Percentiles rank a stretch among this genome's conserved stretches.
These are phyloP conservation scores for Alternaria triticimaculans DNA, from an alignment of 2,329 filamentous ascomycete species.

Conservation along the genomic window DNA sequence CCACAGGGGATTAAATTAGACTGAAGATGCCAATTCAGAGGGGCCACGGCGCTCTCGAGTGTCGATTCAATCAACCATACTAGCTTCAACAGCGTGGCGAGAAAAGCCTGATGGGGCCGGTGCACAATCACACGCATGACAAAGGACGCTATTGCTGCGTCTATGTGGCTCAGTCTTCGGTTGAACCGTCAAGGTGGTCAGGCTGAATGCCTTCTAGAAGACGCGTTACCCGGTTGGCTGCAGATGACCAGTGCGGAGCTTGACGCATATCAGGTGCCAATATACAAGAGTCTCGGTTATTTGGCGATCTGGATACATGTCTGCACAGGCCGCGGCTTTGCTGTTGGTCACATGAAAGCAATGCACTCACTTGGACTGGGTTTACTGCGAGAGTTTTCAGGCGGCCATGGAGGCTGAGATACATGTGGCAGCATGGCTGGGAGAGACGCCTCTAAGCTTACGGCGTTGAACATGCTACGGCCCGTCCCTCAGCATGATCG, in stretches of 20 bases:
- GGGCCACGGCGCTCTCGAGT: constrained; percentile 13
- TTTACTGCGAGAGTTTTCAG: neutral
- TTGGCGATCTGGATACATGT: constrained; percentile 36
- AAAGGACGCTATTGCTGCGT: neutral
- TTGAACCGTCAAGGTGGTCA: constrained; percentile 20
- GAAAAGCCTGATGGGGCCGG: neutral
- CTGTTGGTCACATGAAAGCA: constrained; percentile 39
- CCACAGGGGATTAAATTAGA: constrained; percentile 31
- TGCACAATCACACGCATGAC: constrained; percentile 2
- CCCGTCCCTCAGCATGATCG: constrained; percentile 37
- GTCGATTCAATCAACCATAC: neutral
- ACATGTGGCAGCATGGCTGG: neutral
- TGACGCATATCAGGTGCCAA: constrained; percentile 38
- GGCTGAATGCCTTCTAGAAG: constrained; percentile 37
- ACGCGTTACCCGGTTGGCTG: constrained; percentile 29
- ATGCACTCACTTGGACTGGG: neutral
- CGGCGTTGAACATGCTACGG: constrained; percentile 29
- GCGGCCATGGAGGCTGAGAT: neutral
- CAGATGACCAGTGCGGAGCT: constrained; percentile 31
- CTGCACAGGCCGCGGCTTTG: constrained; percentile 21
- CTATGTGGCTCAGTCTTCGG: constrained; percentile 19
- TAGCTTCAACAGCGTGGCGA: neutral
- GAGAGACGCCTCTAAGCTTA: constrained; percentile 9
- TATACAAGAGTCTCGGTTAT: constrained; percentile 45
- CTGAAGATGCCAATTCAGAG: constrained; percentile 14